Evolutionary conservation across 306 rosid species (phyloP).

Genomic region (Sophora flavescens): DNA sequence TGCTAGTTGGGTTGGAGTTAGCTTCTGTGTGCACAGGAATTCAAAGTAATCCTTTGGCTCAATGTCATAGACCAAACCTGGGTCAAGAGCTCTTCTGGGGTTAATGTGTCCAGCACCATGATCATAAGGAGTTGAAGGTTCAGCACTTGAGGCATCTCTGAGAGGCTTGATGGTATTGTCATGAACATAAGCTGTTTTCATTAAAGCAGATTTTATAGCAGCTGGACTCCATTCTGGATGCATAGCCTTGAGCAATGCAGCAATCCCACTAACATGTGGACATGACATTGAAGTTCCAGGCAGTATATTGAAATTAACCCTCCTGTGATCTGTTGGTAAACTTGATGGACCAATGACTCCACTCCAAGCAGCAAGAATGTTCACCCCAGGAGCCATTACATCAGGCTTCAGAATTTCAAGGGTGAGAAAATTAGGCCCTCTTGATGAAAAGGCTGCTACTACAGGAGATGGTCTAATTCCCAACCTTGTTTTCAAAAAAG

Average conservation of each 20-base stretch:
- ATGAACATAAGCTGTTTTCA: slow-evolving; percentile 97
- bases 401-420: slow-evolving; percentile 91
- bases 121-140: slow-evolving; percentile 69
- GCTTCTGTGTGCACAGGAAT: slow-evolving; percentile 79
- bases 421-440: slow-evolving; percentile 87
- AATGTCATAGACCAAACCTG: slow-evolving; percentile 88
- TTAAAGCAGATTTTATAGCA: slow-evolving; percentile 85
- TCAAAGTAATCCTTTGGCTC: slow-evolving; percentile 85
- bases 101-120: slow-evolving; percentile 96
- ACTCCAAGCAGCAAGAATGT: slow-evolving; percentile 99
- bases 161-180: slow-evolving; percentile 77
- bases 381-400: slow-evolving; percentile 93
- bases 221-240: slow-evolving; percentile 97
- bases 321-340: slow-evolving; percentile 67
- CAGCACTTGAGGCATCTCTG: slow-evolving; percentile 58
- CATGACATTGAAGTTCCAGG: slow-evolving; percentile 99
- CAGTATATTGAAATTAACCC: slow-evolving; percentile 82
- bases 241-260: slow-evolving; percentile 77
- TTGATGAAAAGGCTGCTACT: slow-evolving; percentile 96
- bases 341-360: slow-evolving; percentile 81
- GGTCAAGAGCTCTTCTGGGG: slow-evolving; percentile 85
- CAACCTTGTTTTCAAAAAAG: slow-evolving; percentile 70
- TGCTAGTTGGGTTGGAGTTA: slow-evolving; percentile 61
- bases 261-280: slow-evolving; percentile 96
- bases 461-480: slow-evolving; percentile 91